Percentiles rank a stretch among this genome's conserved stretches.
Evolutionary conservation across 192 early-diverging fungal genomes (phyloP).

Genomic region (Coemansia sp.): DNA sequence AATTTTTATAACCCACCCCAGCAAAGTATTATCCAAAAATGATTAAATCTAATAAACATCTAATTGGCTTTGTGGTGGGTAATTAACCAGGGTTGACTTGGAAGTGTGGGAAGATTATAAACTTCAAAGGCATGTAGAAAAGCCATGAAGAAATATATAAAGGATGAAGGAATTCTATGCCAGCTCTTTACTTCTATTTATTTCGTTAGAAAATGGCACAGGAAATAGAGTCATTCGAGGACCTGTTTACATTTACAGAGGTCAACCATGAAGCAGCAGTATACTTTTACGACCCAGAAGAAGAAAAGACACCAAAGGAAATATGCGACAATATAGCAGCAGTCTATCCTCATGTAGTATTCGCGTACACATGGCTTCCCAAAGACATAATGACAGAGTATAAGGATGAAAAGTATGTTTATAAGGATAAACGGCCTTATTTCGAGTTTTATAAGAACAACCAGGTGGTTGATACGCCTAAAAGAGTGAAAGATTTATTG

Average conservation of each 20-base stretch:
- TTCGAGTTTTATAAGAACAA: background rate
- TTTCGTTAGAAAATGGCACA: background rate
- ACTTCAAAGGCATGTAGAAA: too few relatives aligned
- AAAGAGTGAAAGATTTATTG: too few relatives aligned
- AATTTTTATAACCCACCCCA: too few relatives aligned
- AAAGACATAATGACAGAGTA: background rate
- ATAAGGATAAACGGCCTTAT: background rate
- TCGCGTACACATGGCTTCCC: background rate
- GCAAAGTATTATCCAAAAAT: too few relatives aligned
- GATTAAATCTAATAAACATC: too few relatives aligned
- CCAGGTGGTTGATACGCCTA: background rate
- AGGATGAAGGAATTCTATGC: too few relatives aligned
- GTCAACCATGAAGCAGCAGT: background rate
- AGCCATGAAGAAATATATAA: too few relatives aligned
- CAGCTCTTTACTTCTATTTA: background rate
- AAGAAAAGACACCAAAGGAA: background rate
- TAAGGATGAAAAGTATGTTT: background rate
- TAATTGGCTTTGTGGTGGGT: too few relatives aligned
- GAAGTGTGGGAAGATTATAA: too few relatives aligned
- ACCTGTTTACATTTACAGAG: background rate
- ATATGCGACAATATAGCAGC: background rate
- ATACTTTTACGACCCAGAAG: slow-evolving; percentile 6
- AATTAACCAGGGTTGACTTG: too few relatives aligned
- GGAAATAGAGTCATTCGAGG: background rate
- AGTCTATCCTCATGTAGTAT: background rate